Conservation (phyloP, 2,329 filamentous ascomycete genomes). For the Fusarium sp. region DNA sequence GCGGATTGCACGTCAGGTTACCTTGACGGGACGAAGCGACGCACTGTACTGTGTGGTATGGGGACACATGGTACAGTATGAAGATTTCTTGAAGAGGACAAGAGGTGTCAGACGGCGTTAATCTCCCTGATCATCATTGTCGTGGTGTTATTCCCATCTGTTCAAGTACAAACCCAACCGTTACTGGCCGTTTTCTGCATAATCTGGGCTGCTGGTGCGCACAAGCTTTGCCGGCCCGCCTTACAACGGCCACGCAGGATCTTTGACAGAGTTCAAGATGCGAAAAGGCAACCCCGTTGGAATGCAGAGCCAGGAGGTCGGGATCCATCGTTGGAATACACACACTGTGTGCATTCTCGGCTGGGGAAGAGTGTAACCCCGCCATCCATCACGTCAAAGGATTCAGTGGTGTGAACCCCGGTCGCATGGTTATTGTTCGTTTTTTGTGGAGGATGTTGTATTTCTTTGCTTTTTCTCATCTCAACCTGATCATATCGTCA, state of each 20-base stretch:
- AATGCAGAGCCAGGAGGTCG: not conserved
- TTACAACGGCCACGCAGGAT: slow-evolving; percentile 21
- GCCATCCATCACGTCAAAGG: slow-evolving; percentile 5
- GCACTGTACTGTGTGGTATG: slow-evolving; percentile 21
- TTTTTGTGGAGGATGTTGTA: not conserved
- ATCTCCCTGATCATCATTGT: not conserved
- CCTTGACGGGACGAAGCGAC: slow-evolving; percentile 9
- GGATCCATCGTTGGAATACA: not conserved
- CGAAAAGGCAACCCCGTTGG: not conserved
- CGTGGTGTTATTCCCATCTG: not conserved
- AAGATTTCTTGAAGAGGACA: not conserved
- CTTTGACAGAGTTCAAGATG: not conserved
- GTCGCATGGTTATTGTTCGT: not conserved
- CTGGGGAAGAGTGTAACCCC: not conserved
- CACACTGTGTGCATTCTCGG: not conserved
- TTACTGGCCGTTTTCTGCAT: not conserved
- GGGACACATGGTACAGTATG: not conserved
- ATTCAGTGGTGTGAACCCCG: not conserved
- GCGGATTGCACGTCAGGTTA: slow-evolving; percentile 1
- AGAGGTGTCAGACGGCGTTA: not conserved
- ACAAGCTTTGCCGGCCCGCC: slow-evolving; percentile 12
- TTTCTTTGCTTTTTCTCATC: not conserved
- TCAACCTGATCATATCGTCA: not conserved
- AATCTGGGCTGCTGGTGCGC: not conserved
- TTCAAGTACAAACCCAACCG: not conserved